Conservation (phyloP, 305 asterid species). For the Plantago coronopus region DNA sequence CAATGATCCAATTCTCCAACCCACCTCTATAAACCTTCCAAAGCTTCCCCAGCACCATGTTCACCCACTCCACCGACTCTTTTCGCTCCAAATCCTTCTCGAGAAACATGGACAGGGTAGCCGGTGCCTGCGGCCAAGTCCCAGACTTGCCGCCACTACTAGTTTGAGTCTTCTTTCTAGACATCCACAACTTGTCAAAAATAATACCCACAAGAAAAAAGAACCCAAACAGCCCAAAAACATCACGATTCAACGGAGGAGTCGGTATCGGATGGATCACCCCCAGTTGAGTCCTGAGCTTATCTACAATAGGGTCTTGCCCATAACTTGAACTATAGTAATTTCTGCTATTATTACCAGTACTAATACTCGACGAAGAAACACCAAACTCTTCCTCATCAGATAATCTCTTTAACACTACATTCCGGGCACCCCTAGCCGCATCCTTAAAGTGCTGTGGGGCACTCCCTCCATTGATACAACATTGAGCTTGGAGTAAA, state of each 20-base stretch:
- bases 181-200: conserved; percentile 83
- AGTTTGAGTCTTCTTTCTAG: conserved; percentile 44
- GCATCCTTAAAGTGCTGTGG: conserved; percentile 30
- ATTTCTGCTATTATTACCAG: conserved; percentile 21
- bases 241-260: conserved; percentile 60
- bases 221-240: conserved; percentile 68
- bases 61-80: conserved; percentile 97
- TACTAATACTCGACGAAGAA: conserved; percentile 27
- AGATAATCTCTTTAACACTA: conserved; percentile 47
- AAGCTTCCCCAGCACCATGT: conserved; percentile 93
- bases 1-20: conserved; percentile 85
- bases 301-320: conserved; percentile 64
- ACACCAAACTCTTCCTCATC: conserved; percentile 32
- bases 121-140: conserved; percentile 59
- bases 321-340: conserved; percentile 43
- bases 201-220: conserved; percentile 91
- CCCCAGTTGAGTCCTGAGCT: conserved; percentile 65
- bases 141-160: conserved; percentile 28
- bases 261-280: conserved; percentile 70
- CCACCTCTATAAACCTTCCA: conserved; percentile 89
- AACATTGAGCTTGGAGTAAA: conserved; percentile 35
- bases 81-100: conserved; percentile 94
- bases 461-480: conserved; percentile 41
- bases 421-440: conserved; percentile 38
- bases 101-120: conserved; percentile 58